These are phyloP conservation scores for Metschnikowia noctiluminum DNA, from an alignment of 805 yeast species.

Conservation along the genomic window DNA sequence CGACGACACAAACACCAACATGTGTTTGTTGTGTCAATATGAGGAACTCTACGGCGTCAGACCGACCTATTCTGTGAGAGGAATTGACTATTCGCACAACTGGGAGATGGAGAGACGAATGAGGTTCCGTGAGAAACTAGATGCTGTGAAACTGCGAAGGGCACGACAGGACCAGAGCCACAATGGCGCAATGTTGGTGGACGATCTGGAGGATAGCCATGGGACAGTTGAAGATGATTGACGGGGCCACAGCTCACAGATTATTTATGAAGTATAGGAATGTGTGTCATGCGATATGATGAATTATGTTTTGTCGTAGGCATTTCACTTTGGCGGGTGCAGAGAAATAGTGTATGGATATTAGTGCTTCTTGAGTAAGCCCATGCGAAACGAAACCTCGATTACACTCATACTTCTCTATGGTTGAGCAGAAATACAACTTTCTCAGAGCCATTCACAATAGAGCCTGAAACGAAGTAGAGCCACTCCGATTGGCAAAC, in stretches of 20 bases:
- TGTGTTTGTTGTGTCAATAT: conserved; percentile 53
- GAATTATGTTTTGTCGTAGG: too few relatives aligned
- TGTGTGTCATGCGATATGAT: too few relatives aligned
- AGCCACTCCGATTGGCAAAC: too few relatives aligned
- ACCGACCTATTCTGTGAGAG: conserved; percentile 49
- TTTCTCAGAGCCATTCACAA: too few relatives aligned
- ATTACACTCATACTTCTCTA: too few relatives aligned
- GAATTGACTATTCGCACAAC: conserved; percentile 40
- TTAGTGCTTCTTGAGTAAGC: too few relatives aligned
- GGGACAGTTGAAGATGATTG: conserved; percentile 10
- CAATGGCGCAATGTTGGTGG: background rate
- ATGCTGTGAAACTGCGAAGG: conserved; percentile 30
- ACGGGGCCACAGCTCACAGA: background rate
- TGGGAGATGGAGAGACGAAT: conserved; percentile 31
- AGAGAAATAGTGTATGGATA: too few relatives aligned
- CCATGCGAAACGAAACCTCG: too few relatives aligned
- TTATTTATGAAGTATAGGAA: too few relatives aligned
- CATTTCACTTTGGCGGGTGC: too few relatives aligned
- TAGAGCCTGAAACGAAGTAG: too few relatives aligned
- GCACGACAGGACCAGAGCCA: conserved; percentile 3
- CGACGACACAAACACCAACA: conserved; percentile 3
- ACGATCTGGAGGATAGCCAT: conserved; percentile 19
- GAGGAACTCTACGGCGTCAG: conserved; percentile 48
- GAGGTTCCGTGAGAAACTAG: conserved; percentile 33
- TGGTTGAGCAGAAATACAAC: too few relatives aligned